Evolutionary conservation across 805 yeast species (phyloP).

Genomic region (Candida koratica): DNA sequence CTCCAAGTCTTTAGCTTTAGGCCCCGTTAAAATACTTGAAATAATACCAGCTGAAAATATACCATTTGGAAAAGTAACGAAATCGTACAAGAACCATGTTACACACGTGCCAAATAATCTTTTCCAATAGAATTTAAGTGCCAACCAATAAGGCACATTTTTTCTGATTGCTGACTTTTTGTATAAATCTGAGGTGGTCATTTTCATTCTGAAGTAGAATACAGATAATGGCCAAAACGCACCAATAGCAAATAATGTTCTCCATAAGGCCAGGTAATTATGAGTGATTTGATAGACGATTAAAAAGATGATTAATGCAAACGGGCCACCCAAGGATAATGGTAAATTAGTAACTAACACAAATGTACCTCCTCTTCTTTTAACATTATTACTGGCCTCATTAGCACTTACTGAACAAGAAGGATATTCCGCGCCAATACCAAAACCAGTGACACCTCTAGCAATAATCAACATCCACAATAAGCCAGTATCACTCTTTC

Average conservation of each 20-base stretch:
- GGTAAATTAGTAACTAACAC: constrained; percentile 70
- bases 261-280: constrained; percentile 55
- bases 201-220: constrained; percentile 66
- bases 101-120: constrained; percentile 67
- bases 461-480: constrained; percentile 74
- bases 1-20: constrained; percentile 39
- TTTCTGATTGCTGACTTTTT: constrained; percentile 59
- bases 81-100: constrained; percentile 79
- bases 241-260: constrained; percentile 64
- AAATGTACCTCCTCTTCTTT: constrained; percentile 62
- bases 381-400: constrained; percentile 65
- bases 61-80: constrained; percentile 78
- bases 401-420: constrained; percentile 65
- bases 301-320: constrained; percentile 62
- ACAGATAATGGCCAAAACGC: constrained; percentile 67
- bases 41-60: constrained; percentile 61
- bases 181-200: constrained; percentile 64
- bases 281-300: constrained; percentile 61
- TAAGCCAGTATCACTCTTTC: constrained; percentile 55
- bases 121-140: constrained; percentile 63
- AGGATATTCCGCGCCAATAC: constrained; percentile 76
- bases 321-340: constrained; percentile 73
- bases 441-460: constrained; percentile 74
- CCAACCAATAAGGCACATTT: constrained; percentile 50
- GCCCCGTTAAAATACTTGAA: constrained; percentile 40